A percentile compares a stretch with the other conserved stretches of the same genome.
Conservation (phyloP, 2,329 filamentous ascomycete species). For the Exutisphaerella laricina region DNA sequence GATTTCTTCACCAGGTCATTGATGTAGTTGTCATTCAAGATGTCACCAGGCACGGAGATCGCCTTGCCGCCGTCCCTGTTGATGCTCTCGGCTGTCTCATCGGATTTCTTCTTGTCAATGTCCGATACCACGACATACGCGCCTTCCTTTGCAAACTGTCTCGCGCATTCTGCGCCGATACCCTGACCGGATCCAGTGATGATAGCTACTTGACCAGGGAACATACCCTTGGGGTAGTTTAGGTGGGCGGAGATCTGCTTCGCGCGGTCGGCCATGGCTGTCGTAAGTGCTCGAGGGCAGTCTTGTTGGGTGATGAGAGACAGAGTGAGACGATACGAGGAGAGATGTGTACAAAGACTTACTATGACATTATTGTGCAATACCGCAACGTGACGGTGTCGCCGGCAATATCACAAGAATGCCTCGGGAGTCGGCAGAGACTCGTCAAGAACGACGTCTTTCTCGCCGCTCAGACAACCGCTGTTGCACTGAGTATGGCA, state of each 20-base stretch:
- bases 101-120: slow-evolving; percentile 68
- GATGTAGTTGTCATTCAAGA: slow-evolving; percentile 66
- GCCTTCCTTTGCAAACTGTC: slow-evolving; percentile 77
- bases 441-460: no score
- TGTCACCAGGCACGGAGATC: slow-evolving; percentile 68
- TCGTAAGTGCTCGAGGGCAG: no score
- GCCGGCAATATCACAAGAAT: no score
- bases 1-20: slow-evolving; percentile 65
- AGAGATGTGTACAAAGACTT: no score
- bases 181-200: slow-evolving; percentile 59
- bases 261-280: slow-evolving; percentile 38
- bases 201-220: slow-evolving; percentile 76
- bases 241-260: slow-evolving; percentile 71
- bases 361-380: no score
- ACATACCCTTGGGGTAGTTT: slow-evolving; percentile 73
- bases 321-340: no score
- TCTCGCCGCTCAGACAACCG: no score
- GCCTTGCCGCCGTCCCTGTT: slow-evolving; percentile 62
- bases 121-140: slow-evolving; percentile 79
- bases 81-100: slow-evolving; percentile 63
- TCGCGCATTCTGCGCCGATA: slow-evolving; percentile 78
- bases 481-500: no score
- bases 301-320: no score
- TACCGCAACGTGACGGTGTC: no score
- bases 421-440: no score